A percentile compares a stretch with the other conserved stretches of the same genome.
phyloP scores from a whole-genome alignment of 257 asterid species.

The Penstemon eatonii region DNA sequence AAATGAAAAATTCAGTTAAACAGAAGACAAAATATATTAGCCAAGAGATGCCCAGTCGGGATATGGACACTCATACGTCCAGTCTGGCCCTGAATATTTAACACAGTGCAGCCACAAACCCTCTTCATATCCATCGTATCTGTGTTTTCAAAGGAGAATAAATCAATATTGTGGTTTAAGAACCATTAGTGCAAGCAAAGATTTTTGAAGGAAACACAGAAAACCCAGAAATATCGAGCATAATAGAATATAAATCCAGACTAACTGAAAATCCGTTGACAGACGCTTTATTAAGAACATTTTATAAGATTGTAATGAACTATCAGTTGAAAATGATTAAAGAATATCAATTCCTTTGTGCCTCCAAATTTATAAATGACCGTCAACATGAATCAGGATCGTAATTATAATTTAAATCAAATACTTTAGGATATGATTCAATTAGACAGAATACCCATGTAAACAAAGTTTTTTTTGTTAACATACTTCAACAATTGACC shows the following conservation, averaged over 20 bases:
- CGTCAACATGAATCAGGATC: background rate
- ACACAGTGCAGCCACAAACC: slow-evolving; percentile 93
- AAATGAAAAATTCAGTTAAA: background rate
- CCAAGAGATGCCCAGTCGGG: slow-evolving; percentile 71
- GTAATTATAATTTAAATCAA: background rate
- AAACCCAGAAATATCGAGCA: slow-evolving; percentile 6
- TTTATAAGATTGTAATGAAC: background rate
- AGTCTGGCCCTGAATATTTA: slow-evolving; percentile 76
- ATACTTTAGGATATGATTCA: background rate
- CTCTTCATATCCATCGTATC: slow-evolving; percentile 74
- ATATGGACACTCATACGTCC: slow-evolving; percentile 81
- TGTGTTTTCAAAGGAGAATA: slow-evolving; percentile 39
- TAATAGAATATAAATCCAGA: background rate
- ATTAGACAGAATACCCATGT: background rate
- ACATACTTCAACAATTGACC: slow-evolving; percentile 9
- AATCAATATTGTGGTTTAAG: slow-evolving; percentile 2
- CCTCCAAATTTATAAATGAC: slow-evolving; percentile 9
- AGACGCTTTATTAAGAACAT: background rate
- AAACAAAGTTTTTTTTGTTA: background rate
- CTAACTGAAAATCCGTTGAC: background rate
- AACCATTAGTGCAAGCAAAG: background rate
- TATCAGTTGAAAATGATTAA: slow-evolving; percentile 7
- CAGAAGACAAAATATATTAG: slow-evolving; percentile 24
- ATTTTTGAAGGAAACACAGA: background rate
- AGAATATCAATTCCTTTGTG: background rate